phyloP scores from a whole-genome alignment of 805 yeast species.

The Candida germanica region DNA sequence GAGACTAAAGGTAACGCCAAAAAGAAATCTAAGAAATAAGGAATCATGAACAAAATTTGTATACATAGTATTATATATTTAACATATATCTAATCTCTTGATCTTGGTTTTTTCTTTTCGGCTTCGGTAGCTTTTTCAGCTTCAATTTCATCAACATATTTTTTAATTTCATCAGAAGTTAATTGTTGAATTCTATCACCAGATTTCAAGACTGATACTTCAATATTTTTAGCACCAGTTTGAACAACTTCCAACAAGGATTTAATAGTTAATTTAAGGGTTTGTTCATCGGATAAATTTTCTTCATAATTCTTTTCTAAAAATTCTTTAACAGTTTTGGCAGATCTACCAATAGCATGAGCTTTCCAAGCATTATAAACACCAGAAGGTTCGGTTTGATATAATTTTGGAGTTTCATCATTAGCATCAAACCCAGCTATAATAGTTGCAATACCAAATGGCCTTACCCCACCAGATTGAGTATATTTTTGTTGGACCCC shows the following conservation, averaged over 20 bases:
- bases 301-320: constrained; percentile 82
- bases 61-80: constrained; percentile 1
- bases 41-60: neutral
- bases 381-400: constrained; percentile 96
- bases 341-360: constrained; percentile 91
- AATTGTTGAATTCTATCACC: constrained; percentile 56
- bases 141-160: constrained; percentile 77
- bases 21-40: constrained; percentile 22
- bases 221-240: constrained; percentile 96
- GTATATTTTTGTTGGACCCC: constrained; percentile 97
- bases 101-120: constrained; percentile 59
- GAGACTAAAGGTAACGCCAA: constrained; percentile 28
- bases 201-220: constrained; percentile 82
- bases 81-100: constrained; percentile 16
- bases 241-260: constrained; percentile 93
- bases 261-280: constrained; percentile 78
- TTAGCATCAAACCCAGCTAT: constrained; percentile 94
- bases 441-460: constrained; percentile 93
- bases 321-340: constrained; percentile 93
- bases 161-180: constrained; percentile 67
- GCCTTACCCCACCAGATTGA: constrained; percentile 97
- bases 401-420: constrained; percentile 76
- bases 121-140: constrained; percentile 83
- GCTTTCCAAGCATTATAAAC: constrained; percentile 98
- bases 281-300: constrained; percentile 61